Base-by-base conservation (phyloP, 129 eudicot genomes). In the Erigeron canadensis region DNA sequence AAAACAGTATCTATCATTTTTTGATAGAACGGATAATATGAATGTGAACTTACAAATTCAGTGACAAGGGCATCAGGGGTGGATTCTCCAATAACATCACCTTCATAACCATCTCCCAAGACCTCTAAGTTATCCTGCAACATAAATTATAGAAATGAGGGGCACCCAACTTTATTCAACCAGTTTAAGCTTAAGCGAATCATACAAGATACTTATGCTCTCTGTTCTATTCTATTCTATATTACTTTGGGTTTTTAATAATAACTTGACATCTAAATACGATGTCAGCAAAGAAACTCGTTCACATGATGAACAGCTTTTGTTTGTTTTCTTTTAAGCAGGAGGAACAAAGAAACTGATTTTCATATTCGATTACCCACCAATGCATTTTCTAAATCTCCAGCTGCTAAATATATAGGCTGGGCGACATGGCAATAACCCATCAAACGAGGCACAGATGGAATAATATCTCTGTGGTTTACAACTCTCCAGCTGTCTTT, bases 361-460 rank as follows among this genome's bases (percentile, higher is more conserved):
- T 68, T 54, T 7, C 16, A 62, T 34, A 70, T 45, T 17, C 21
- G 45, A 62, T 19, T 48, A 77, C 89, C 59, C 55, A 89, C 98
- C 81, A 60, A 28, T 42, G 87, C 70, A 76, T 75, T 84, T 65
- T 76, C 54, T 37, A 76, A 82, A 80, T 85, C 83, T 82, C 91
- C 84, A 19, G 96, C 81, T 43, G 93, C 89, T 55, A 94, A 84
- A 87, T 87, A 94, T 73, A 94, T 79, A 70, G 99, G 99, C 34
- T 94, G 97, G 66, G 99, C 99, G 21, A 94, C 99, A 77, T 94
- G 99, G 80, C 97, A 94, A 76, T 94, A 94, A 74, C 99, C 99
- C 99, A 94, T 94, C 77, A 94, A 79, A 72, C 99, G 97, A 48
- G 99, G 99, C 54, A 94, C 90, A 44, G 99, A 87, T 68, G 99